Conservation (phyloP, 2,329 filamentous ascomycete genomes). For the Pseudocercospora vitis region DNA sequence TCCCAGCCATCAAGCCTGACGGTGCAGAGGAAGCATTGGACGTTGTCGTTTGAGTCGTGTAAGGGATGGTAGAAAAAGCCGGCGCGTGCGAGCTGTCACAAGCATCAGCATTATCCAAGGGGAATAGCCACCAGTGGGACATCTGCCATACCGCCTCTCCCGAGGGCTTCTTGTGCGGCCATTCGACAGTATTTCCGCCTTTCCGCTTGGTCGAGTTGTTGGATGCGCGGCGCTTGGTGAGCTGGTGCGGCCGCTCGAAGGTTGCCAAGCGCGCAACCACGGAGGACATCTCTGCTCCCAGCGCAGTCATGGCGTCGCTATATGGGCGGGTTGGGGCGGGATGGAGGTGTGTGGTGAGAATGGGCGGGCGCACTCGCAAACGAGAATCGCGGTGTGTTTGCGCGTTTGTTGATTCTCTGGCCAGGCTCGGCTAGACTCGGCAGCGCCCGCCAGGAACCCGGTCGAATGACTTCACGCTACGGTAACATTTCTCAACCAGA, state of each 20-base stretch:
- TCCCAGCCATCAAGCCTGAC: conserved; percentile 92
- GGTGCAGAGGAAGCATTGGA: conserved; percentile 81
- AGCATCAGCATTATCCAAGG: conserved; percentile 25
- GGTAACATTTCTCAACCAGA: too few relatives aligned
- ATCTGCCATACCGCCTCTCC: conserved; percentile 60
- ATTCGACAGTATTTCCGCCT: conserved; percentile 56
- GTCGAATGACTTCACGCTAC: not conserved
- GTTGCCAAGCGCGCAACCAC: conserved; percentile 76
- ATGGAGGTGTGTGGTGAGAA: too few relatives aligned
- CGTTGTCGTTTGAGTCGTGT: conserved; percentile 77
- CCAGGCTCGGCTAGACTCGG: not conserved
- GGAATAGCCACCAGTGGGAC: not conserved
- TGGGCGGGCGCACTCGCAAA: too few relatives aligned
- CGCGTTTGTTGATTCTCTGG: conserved; percentile 2
- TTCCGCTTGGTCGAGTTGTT: conserved; percentile 55
- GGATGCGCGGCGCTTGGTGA: conserved; percentile 69
- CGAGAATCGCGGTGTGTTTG: conserved; percentile 8
- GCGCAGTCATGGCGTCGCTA: conserved; percentile 31
- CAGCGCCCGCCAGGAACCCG: conserved; percentile 1
- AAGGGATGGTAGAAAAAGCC: conserved; percentile 88
- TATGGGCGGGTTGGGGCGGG: too few relatives aligned
- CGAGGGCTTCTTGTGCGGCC: conserved; percentile 74
- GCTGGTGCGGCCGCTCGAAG: conserved; percentile 66
- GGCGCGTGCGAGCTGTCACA: conserved; percentile 73
- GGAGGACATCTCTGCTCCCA: conserved; percentile 56